A percentile compares a stretch with the other conserved stretches of the same genome.
phyloP scores from a whole-genome alignment of 257 asterid genomes.

The Pogostemon cablin region DNA sequence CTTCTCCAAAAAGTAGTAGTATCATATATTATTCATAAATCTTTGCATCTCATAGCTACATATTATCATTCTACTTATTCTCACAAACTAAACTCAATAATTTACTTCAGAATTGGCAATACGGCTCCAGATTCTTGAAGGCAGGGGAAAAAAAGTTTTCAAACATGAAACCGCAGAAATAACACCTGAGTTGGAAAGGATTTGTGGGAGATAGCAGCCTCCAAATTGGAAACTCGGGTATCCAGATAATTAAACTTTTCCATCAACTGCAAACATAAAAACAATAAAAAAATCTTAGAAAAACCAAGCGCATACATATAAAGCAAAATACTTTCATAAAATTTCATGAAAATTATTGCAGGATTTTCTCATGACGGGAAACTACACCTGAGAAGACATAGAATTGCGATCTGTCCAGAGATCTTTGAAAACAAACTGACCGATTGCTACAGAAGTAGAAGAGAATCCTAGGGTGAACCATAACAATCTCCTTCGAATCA shows the following conservation, averaged over 20 bases:
- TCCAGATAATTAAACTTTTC: constrained; percentile 52
- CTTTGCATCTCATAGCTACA: neutral
- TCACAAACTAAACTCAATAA: constrained; percentile 17
- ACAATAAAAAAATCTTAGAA: neutral
- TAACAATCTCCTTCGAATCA: constrained; percentile 61
- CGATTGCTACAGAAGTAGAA: constrained; percentile 57
- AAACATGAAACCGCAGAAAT: neutral
- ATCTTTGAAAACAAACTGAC: constrained; percentile 61
- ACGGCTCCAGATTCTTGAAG: constrained; percentile 1
- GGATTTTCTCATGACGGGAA: neutral
- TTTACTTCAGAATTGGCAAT: constrained; percentile 21
- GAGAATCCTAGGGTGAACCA: constrained; percentile 69
- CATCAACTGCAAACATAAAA: constrained; percentile 41
- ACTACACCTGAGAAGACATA: constrained; percentile 50
- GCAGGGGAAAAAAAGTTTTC: neutral
- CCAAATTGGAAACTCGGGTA: constrained; percentile 64
- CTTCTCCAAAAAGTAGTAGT: neutral
- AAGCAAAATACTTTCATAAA: neutral
- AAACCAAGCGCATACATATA: neutral
- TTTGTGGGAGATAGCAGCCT: constrained; percentile 39
- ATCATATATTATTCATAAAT: neutral
- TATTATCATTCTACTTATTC: constrained; percentile 18
- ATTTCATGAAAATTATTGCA: neutral
- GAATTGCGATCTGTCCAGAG: constrained; percentile 56
- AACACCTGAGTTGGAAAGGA: constrained; percentile 47